Percentiles rank a stretch among this genome's conserved stretches.
phyloP scores from a whole-genome alignment of 768 basidiomycete genomes.

The Tricholomella constricta region DNA sequence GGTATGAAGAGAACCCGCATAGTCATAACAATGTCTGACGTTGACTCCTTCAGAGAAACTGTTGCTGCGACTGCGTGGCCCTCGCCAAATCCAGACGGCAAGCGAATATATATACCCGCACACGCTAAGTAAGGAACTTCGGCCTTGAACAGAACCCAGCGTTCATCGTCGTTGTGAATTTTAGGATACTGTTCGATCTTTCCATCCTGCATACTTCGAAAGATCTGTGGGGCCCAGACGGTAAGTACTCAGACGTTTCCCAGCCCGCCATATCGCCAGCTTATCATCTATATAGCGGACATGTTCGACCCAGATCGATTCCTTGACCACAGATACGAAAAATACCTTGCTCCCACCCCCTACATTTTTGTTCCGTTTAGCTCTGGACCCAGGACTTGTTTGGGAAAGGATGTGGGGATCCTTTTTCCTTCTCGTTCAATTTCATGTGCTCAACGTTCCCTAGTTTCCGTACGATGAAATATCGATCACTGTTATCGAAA shows the following conservation, averaged over 20 bases:
- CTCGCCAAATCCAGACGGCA: conserved; percentile 4
- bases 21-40: background rate
- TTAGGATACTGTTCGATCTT: conserved; percentile 9
- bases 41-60: background rate
- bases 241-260: conserved; percentile 9
- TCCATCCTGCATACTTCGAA: conserved; percentile 24
- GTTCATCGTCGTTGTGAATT: background rate
- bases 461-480: conserved; percentile 57
- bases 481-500: conserved; percentile 47
- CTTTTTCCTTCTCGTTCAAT: background rate
- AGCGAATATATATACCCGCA: conserved; percentile 12
- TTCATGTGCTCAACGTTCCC: background rate
- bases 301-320: conserved; percentile 53
- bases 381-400: background rate
- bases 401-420: conserved; percentile 2
- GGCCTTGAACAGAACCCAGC: background rate
- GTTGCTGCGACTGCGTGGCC: conserved; percentile 8
- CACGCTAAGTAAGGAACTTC: conserved; percentile 4
- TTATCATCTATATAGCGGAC: background rate
- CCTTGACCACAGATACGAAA: conserved; percentile 44
- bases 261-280: background rate
- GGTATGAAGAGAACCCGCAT: background rate
- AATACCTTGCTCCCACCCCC: conserved; percentile 44
- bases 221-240: conserved; percentile 48
- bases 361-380: conserved; percentile 31